Percentiles rank a stretch among this genome's conserved stretches.
These are phyloP conservation scores for Pseudopithomyces maydicus DNA, from an alignment of 2,329 filamentous ascomycete species.

Conservation along the genomic window DNA sequence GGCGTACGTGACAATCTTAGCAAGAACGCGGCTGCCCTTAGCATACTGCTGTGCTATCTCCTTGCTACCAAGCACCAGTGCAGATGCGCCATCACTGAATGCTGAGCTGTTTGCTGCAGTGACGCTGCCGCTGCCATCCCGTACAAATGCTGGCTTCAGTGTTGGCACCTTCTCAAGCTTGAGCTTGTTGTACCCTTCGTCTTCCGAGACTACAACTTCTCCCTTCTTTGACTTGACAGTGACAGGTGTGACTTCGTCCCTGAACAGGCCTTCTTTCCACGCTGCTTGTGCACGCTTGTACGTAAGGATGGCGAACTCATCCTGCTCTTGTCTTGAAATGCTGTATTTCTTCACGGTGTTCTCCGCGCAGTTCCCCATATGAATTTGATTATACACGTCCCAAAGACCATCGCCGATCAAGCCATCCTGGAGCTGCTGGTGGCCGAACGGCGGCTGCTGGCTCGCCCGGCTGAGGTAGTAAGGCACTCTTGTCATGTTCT, in stretches of 20 bases:
- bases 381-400: constrained; percentile 95
- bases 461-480: constrained; percentile 88
- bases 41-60: constrained; percentile 82
- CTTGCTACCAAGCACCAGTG: constrained; percentile 82
- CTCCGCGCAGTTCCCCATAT: constrained; percentile 98
- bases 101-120: constrained; percentile 94
- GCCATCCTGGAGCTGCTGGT: constrained; percentile 87
- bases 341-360: constrained; percentile 87
- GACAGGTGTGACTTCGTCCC: constrained; percentile 88
- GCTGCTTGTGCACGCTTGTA: constrained; percentile 90
- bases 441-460: constrained; percentile 81
- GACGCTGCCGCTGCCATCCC: constrained; percentile 86
- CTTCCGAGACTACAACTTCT: constrained; percentile 73
- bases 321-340: constrained; percentile 84
- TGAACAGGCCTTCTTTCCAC: constrained; percentile 82
- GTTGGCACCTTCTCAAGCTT: constrained; percentile 85
- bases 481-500: constrained; percentile 94
- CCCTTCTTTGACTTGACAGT: constrained; percentile 85
- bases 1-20: constrained; percentile 80
- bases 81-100: constrained; percentile 92
- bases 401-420: constrained; percentile 93
- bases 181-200: constrained; percentile 88
- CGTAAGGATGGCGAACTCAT: constrained; percentile 85
- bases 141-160: constrained; percentile 90
- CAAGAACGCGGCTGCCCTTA: constrained; percentile 77